Evolutionary conservation across 176 grass and related monocot species (phyloP), one percentile per base, ranked within the genome.

Genomic region (Raddia guianensis): DNA sequence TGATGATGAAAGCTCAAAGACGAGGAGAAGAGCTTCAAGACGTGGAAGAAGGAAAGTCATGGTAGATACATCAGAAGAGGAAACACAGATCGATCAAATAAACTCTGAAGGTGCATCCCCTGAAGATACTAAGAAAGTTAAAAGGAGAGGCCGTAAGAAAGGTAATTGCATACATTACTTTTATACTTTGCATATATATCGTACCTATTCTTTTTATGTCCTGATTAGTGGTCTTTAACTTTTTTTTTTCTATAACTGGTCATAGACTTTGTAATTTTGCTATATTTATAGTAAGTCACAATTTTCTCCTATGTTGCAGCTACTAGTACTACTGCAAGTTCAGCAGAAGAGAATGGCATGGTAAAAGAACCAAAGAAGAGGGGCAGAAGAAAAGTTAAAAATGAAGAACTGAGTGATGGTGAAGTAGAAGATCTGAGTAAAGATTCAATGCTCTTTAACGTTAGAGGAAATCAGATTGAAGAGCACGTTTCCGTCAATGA

Each of bases 311-410:
- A 5, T 83, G 16, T 68, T 81, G 62, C 58, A 95, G 83, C 80
- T 82, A 53, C 66, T 75, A 9, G 49, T 21, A 9, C 49, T 21
- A 59, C n/a, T 42, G 48, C 83, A 81, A 78, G 21, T 8, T 84
- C 78, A 5, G 27, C 46, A 5, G 91, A 86, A 70, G 91, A 70
- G 72, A 78, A 76, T 55, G 83, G 68, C 66, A 74, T 84, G 12
- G 45, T 68, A 58, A 89, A 86, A 73, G 80, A 82, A 56, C 78
- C 86, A 53, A 89, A 90, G 86, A 88, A 89, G 59, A 88, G 89
- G 86, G 81, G 78, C 71, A 84, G 87, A 49, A 86, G 40, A 82
- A 89, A 85, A 84, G 7, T 82, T 77, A 85, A 79, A 21, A 9
- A 5, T 10, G 76, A 89, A 63, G 68, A 86, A 71, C 48, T 63